phyloP scores from a whole-genome alignment of 768 basidiomycete genomes.

The Boletus speciosus region DNA sequence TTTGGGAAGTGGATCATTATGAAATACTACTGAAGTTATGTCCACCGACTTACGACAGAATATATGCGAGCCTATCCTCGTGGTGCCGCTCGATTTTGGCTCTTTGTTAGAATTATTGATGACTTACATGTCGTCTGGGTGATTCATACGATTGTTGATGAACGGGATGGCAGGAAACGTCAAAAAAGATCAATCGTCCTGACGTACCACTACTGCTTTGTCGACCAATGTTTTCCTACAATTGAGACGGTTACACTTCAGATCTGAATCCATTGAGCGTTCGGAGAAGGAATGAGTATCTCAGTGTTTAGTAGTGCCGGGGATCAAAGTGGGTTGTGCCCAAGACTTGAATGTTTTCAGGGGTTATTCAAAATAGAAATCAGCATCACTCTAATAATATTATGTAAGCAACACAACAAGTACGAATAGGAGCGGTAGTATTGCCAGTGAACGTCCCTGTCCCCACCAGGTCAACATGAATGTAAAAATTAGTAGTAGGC shows the following conservation, averaged over 20 bases:
- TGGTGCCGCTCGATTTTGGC: background rate
- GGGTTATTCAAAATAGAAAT: constrained; percentile 15
- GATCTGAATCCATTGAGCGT: constrained; percentile 62
- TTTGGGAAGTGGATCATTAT: background rate
- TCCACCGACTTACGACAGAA: constrained; percentile 58
- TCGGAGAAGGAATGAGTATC: background rate
- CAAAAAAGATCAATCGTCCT: background rate
- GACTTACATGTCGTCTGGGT: constrained; percentile 54
- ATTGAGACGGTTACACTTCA: constrained; percentile 76
- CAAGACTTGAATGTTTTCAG: background rate
- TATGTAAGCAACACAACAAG: constrained; percentile 20
- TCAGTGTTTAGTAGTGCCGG: background rate
- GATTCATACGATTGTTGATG: constrained; percentile 11
- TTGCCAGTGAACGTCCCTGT: constrained; percentile 25
- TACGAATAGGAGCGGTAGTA: constrained; percentile 24
- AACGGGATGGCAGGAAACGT: background rate
- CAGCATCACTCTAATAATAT: constrained; percentile 1
- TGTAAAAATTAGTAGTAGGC: constrained; percentile 26
- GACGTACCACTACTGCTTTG: constrained; percentile 81
- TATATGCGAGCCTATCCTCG: constrained; percentile 71
- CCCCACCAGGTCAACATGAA: constrained; percentile 29
- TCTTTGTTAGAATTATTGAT: background rate
- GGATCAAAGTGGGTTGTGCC: background rate
- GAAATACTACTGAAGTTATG: background rate
- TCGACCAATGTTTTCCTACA: constrained; percentile 66